Base-by-base conservation (phyloP, 345 rosid genomes). In the Schrenkiella parvula region DNA sequence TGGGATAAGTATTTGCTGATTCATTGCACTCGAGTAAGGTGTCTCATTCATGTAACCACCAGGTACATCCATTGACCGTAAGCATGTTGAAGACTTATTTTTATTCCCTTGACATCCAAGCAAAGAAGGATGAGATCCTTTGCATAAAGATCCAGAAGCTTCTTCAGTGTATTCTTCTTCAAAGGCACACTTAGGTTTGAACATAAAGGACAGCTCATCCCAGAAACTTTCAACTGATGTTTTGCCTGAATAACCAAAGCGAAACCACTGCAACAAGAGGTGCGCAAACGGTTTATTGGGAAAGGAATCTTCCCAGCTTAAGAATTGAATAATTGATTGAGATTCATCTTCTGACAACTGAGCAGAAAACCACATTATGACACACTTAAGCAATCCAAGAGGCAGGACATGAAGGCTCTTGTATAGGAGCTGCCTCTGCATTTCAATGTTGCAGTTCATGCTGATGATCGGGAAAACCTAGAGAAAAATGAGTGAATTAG, bases 181-280 rank as follows among this genome's bases (percentile, higher is more conserved):
- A 58, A 68, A 54, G 13, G 79, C 68, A 70, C 64, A 78, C 64
- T 64, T 83, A 23, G 74, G 78, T 41, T 71, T 74, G 80, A 84
- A 84, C 66, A 86, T 66, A 53, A 81, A 80, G 63, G 80, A 81
- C 55, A 88, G 68, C 71, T 80, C 80, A 58, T 79, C 78, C 67
- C 79, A 75, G 74, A 88, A 87, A 41, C 74, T 82, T 42, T 83
- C 87, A 56, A 74, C 47, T 2, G 85, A 73, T 37, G 51, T 82
- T 81, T 91, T 87, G 42, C 89, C 87, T 43, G 83, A 82, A 74
- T 72, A 84, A 65, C 87, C 82, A 13, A 73, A 72, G 43, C 60
- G 83, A 54, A 87, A 86, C 97, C 95, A 89, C 64, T 86, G 81
- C 59, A 68, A 76, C 55, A 91, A 70, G 75, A 91, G 89, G 42